phyloP scores from a whole-genome alignment of 176 grass and related monocot species.

The Aegilops speltoides region DNA sequence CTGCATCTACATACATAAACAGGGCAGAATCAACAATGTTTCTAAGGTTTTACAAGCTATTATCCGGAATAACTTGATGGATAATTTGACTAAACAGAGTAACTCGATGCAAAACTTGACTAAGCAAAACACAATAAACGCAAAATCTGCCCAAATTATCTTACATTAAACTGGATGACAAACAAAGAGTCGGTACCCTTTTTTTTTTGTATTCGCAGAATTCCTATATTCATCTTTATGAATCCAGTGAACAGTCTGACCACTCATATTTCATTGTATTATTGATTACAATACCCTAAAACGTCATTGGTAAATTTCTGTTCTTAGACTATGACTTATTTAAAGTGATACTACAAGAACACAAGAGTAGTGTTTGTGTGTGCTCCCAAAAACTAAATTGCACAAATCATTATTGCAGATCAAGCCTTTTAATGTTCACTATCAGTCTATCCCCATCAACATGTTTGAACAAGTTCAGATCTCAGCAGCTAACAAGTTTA shows the following conservation, averaged over 20 bases:
- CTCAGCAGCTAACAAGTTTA: conserved; percentile 24
- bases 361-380: background rate
- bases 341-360: background rate
- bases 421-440: background rate
- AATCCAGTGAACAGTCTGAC: background rate
- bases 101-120: background rate
- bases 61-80: background rate
- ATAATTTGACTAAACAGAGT: background rate
- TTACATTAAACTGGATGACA: background rate
- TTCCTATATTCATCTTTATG: background rate
- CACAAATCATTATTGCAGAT: background rate
- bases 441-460: conserved; percentile 38
- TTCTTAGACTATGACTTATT: background rate
- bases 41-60: background rate
- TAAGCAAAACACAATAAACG: background rate
- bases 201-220: background rate
- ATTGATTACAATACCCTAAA: background rate
- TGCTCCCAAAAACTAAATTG: background rate
- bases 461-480: conserved; percentile 23
- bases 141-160: background rate
- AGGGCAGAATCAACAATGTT: background rate
- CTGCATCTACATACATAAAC: background rate
- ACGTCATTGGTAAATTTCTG: background rate
- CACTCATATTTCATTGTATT: background rate
- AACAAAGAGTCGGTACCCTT: background rate